phyloP scores from a whole-genome alignment of 2,329 filamentous ascomycete genomes.

The Aphanocladium album region DNA sequence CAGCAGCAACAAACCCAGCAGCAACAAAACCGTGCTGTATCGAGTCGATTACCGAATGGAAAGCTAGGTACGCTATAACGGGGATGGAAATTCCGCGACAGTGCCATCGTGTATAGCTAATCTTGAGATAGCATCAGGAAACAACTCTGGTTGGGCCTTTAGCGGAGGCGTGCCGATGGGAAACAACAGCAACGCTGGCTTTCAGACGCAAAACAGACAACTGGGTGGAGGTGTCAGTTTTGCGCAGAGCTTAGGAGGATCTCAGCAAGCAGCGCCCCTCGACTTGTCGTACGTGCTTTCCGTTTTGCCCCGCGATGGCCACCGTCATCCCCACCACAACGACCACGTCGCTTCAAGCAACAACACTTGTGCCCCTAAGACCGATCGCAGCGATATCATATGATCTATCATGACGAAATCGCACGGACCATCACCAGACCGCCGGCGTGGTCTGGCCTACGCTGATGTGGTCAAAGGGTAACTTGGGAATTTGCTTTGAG shows the following conservation, averaged over 20 bases:
- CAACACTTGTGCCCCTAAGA: neutral
- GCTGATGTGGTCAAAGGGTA: slow-evolving; percentile 30
- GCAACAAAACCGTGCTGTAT: slow-evolving; percentile 42
- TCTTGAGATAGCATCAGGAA: slow-evolving; percentile 30
- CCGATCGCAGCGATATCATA: neutral
- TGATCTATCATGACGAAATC: slow-evolving; percentile 3
- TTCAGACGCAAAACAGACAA: slow-evolving; percentile 50
- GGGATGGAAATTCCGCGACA: neutral
- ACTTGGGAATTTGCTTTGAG: slow-evolving; percentile 4
- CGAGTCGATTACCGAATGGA: slow-evolving; percentile 58
- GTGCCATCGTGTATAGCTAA: neutral
- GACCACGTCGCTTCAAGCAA: neutral
- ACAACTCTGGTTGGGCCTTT: slow-evolving; percentile 56
- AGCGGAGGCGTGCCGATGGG: slow-evolving; percentile 58
- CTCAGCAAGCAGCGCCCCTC: slow-evolving; percentile 56
- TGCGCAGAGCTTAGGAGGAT: slow-evolving; percentile 60
- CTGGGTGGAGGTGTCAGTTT: slow-evolving; percentile 59
- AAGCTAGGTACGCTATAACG: slow-evolving; percentile 51
- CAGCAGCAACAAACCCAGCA: slow-evolving; percentile 44
- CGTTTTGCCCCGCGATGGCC: neutral
- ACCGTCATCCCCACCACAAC: neutral
- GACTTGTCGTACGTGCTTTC: slow-evolving; percentile 58
- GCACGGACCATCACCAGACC: slow-evolving; percentile 2
- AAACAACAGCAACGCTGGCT: slow-evolving; percentile 33
- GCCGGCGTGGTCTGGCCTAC: slow-evolving; percentile 19